Evolutionary conservation across 148 eudicot genomes (phyloP).

Genomic region (Persicaria maculosa): DNA sequence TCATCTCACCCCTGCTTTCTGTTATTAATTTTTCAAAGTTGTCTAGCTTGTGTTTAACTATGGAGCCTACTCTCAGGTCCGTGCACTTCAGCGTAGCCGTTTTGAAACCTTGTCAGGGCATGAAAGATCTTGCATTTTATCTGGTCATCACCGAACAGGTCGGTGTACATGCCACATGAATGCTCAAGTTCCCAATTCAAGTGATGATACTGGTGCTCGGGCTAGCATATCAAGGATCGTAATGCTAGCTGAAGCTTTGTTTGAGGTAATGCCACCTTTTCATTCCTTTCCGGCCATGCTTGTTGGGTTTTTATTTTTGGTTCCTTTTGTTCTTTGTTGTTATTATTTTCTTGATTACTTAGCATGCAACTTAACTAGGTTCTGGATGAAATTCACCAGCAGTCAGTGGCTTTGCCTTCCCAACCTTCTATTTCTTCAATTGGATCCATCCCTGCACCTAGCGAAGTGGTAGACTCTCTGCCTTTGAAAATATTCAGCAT

Average conservation of each 20-base stretch:
- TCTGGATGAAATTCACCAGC: constrained; percentile 99
- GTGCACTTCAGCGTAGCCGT: constrained; percentile 90
- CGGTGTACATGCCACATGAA: constrained; percentile 65
- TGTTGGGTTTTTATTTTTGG: neutral
- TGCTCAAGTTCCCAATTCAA: constrained; percentile 46
- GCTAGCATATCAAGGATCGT: constrained; percentile 97
- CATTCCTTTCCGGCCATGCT: neutral
- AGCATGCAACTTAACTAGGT: constrained; percentile 51
- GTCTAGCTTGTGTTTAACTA: neutral
- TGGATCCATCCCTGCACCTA: constrained; percentile 93
- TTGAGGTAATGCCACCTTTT: constrained; percentile 60
- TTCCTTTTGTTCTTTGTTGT: neutral
- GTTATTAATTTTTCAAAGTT: neutral
- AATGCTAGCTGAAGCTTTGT: constrained; percentile 95
- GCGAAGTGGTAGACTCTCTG: constrained; percentile 78
- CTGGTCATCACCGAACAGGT: constrained; percentile 90
- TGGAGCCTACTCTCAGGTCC: constrained; percentile 46
- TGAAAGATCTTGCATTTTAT: constrained; percentile 82
- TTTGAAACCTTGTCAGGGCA: constrained; percentile 82
- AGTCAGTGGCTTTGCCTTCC: constrained; percentile 75
- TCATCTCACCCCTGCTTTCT: neutral
- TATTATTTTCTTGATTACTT: constrained; percentile 29
- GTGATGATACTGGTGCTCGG: constrained; percentile 65
- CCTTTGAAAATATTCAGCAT: constrained; percentile 54
- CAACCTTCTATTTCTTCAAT: constrained; percentile 75